Conservation (phyloP, 192 early-diverging fungal species). For the Coemansia sp. region DNA sequence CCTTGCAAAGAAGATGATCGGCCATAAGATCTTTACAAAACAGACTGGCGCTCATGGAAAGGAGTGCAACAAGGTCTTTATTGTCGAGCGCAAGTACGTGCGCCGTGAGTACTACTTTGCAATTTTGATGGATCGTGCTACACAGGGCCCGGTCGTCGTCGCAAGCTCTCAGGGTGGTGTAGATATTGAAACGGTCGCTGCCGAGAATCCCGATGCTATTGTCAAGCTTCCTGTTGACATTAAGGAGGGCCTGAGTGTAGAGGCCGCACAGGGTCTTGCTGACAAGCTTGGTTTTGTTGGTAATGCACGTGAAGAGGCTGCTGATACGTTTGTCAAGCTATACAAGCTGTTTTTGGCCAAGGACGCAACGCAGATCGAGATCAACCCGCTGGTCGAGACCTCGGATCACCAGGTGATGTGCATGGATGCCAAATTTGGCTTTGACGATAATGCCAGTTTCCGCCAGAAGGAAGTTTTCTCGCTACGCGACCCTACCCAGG, state of each 20-base stretch:
- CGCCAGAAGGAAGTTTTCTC: slow-evolving; percentile 87
- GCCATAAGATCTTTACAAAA: slow-evolving; percentile 97
- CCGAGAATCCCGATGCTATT: slow-evolving; percentile 93
- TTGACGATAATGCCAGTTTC: slow-evolving; percentile 99
- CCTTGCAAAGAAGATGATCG: slow-evolving; percentile 93
- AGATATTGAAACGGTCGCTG: slow-evolving; percentile 95
- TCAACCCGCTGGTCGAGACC: slow-evolving; percentile 97
- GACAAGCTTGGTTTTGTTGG: slow-evolving; percentile 86
- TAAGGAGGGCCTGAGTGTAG: slow-evolving; percentile 72
- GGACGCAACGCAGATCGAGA: slow-evolving; percentile 98
- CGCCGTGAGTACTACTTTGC: slow-evolving; percentile 99
- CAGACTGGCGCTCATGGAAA: slow-evolving; percentile 95
- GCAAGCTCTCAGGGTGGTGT: slow-evolving; percentile 97
- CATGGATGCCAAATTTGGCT: slow-evolving; percentile 99
- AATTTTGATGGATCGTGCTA: slow-evolving; percentile 93
- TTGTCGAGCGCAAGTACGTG: slow-evolving; percentile 95
- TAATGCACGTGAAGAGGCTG: slow-evolving; percentile 78
- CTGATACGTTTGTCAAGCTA: slow-evolving; percentile 85
- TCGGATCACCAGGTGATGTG: slow-evolving; percentile 84
- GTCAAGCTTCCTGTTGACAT: slow-evolving; percentile 90
- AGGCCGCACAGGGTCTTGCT: slow-evolving; percentile 75
- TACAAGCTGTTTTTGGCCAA: slow-evolving; percentile 97
- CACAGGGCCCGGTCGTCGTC: slow-evolving; percentile 92
- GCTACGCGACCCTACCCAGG: slow-evolving; percentile 90
- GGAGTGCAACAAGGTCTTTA: slow-evolving; percentile 90